These are phyloP conservation scores for Hortaea werneckii DNA, from an alignment of 2,329 filamentous ascomycete species.

Conservation along the genomic window DNA sequence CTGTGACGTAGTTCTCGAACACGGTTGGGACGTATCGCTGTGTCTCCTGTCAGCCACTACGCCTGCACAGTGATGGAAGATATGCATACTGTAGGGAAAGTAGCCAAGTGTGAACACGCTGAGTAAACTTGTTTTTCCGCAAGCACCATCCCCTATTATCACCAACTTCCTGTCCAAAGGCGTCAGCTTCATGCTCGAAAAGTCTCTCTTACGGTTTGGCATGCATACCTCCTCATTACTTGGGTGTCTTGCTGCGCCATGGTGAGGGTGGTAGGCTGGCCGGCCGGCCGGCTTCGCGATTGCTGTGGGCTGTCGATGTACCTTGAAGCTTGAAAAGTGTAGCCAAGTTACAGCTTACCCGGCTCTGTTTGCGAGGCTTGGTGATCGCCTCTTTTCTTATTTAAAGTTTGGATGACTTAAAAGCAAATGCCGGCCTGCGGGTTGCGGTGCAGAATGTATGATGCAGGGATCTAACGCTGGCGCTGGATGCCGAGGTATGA, in stretches of 20 bases:
- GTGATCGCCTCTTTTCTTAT: too few relatives aligned
- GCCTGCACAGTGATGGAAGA: not conserved
- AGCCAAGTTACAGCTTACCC: too few relatives aligned
- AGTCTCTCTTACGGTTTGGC: not conserved
- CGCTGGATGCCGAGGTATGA: not conserved
- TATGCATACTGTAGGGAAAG: constrained; percentile 79
- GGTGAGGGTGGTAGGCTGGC: constrained; percentile 3
- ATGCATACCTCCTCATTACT: constrained; percentile 28
- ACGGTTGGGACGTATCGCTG: constrained; percentile 68
- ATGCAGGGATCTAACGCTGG: not conserved
- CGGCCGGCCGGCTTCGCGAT: not conserved
- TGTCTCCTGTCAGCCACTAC: constrained; percentile 8
- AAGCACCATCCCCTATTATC: constrained; percentile 94
- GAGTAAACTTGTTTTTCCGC: constrained; percentile 92
- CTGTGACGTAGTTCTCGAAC: constrained; percentile 98
- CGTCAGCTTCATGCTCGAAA: constrained; percentile 4
- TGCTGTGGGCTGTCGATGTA: too few relatives aligned
- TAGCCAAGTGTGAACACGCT: constrained; percentile 97
- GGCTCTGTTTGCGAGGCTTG: too few relatives aligned
- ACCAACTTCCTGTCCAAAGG: constrained; percentile 66
- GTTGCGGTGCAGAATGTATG: not conserved
- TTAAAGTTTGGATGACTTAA: not conserved
- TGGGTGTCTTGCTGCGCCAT: constrained; percentile 30
- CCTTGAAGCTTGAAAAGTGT: too few relatives aligned
- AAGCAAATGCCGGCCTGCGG: not conserved